Conservation (phyloP, 306 rosid species). For the Cucumis hystrix region DNA sequence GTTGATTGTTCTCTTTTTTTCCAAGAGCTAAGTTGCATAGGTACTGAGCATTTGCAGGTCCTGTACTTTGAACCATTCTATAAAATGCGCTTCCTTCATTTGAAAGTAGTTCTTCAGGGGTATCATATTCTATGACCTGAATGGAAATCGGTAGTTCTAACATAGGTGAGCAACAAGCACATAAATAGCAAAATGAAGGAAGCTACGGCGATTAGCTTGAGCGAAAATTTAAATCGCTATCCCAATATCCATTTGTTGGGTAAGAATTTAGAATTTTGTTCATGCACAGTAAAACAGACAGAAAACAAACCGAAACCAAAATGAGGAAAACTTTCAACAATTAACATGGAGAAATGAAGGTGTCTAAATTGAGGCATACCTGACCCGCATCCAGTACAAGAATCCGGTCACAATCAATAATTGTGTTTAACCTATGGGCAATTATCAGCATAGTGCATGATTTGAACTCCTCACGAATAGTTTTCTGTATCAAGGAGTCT, state of each 20-base stretch:
- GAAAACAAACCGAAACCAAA: neutral
- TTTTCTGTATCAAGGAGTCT: constrained; percentile 75
- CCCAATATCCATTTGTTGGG: too few relatives aligned
- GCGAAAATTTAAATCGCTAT: neutral
- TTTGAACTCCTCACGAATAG: constrained; percentile 72
- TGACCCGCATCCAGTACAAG: constrained; percentile 65
- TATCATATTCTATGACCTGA: constrained; percentile 59
- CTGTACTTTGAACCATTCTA: constrained; percentile 79
- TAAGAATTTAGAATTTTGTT: too few relatives aligned
- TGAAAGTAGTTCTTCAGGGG: constrained; percentile 42
- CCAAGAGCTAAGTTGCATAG: constrained; percentile 38
- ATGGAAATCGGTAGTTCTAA: neutral
- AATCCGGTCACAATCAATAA: constrained; percentile 62
- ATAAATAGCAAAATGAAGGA: neutral
- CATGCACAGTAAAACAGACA: neutral
- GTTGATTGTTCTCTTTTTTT: constrained; percentile 12
- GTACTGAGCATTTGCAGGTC: constrained; percentile 67
- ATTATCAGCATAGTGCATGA: constrained; percentile 79
- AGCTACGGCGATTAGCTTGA: neutral
- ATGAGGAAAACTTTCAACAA: neutral
- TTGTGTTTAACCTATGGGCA: constrained; percentile 82
- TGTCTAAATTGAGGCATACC: constrained; percentile 24
- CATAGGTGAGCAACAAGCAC: neutral
- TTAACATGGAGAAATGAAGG: neutral
- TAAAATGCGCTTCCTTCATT: constrained; percentile 55